Conservation (phyloP, 305 asterid species). For the Fraxinus albicans region DNA sequence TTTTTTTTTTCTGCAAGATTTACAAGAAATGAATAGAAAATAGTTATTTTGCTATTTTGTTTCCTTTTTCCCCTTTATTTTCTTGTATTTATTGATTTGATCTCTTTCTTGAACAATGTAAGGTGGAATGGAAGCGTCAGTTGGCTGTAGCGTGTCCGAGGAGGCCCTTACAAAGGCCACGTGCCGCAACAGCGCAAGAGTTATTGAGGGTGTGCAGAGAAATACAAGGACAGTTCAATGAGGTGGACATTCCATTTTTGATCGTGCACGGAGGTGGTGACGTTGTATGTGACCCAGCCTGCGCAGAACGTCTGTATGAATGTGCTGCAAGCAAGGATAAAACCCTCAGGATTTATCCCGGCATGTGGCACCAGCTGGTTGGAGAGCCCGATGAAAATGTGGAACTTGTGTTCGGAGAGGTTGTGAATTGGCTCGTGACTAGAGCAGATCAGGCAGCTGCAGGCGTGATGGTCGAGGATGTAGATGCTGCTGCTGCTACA, state of each 20-base stretch:
- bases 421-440: conserved; percentile 68
- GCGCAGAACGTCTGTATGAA: conserved; percentile 65
- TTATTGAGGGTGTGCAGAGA: conserved; percentile 69
- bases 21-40: background rate
- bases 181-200: conserved; percentile 92
- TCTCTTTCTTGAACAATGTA: background rate
- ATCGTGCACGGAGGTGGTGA: conserved; percentile 85
- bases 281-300: conserved; percentile 72
- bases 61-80: background rate
- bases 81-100: background rate
- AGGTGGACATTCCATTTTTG: conserved; percentile 66
- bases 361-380: conserved; percentile 87
- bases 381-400: conserved; percentile 84
- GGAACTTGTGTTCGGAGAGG: conserved; percentile 73
- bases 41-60: background rate
- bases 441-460: conserved; percentile 42
- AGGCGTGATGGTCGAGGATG: background rate
- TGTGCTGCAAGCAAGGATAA: conserved; percentile 71
- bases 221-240: conserved; percentile 57
- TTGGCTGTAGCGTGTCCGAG: conserved; percentile 78
- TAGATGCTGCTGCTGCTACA: conserved; percentile 19
- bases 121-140: conserved; percentile 92
- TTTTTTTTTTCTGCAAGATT: background rate
- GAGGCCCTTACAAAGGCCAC: conserved; percentile 64
- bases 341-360: conserved; percentile 66